Conservation (phyloP, 352 stramenopile genomes). For the Globisporangium cylindrosporum region DNA sequence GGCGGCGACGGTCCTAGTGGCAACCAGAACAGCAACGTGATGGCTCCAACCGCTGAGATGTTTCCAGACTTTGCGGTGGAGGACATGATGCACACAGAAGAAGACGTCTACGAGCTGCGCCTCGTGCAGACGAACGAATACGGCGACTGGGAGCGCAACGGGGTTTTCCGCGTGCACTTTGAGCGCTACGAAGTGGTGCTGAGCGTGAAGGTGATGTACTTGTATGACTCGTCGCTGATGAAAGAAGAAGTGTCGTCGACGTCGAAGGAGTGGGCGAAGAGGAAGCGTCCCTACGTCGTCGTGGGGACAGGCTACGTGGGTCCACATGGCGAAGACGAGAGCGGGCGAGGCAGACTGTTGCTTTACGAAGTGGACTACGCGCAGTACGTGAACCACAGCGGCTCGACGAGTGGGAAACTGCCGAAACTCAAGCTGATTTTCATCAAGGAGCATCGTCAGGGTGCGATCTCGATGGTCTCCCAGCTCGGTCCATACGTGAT, state of each 20-base stretch:
- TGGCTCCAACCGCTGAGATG: constrained; percentile 78
- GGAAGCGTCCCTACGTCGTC: constrained; percentile 80
- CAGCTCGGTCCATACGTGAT: constrained; percentile 82
- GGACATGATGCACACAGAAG: constrained; percentile 63
- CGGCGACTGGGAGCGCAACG: constrained; percentile 65
- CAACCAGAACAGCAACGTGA: constrained; percentile 42
- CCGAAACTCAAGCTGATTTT: constrained; percentile 81
- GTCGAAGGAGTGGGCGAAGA: constrained; percentile 70
- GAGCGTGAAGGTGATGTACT: constrained; percentile 84
- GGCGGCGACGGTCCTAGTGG: constrained; percentile 45
- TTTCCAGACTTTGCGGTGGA: constrained; percentile 67
- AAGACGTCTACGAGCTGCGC: constrained; percentile 83
- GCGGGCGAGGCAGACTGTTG: constrained; percentile 73
- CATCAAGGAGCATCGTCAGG: constrained; percentile 85
- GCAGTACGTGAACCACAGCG: constrained; percentile 80
- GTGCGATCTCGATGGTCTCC: constrained; percentile 70
- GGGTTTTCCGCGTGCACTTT: constrained; percentile 84
- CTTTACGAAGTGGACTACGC: constrained; percentile 89
- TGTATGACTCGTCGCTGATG: constrained; percentile 81
- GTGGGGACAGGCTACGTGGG: constrained; percentile 82
- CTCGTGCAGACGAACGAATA: constrained; percentile 81
- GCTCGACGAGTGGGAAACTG: constrained; percentile 70
- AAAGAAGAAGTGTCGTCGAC: constrained; percentile 64
- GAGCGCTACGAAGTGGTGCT: constrained; percentile 83
- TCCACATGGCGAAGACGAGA: constrained; percentile 85